Base-by-base conservation (phyloP, 495 filamentous ascomycete genomes). In the Daldinia childiae region DNA sequence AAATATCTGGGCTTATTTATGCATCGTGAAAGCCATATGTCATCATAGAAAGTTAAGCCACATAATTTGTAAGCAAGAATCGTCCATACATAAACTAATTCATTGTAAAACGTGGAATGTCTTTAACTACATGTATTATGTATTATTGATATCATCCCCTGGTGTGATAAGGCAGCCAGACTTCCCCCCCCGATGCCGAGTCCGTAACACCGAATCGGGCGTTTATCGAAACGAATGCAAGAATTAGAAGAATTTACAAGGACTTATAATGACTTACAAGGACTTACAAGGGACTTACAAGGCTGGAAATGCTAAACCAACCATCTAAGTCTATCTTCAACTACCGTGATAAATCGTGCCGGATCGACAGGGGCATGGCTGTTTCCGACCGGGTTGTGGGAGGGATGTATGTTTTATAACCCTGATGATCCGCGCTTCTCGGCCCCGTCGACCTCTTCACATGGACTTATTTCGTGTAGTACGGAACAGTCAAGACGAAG, bases 401-500 rank as follows among this genome's bases (percentile, higher is more conserved):
- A 45, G 60, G 58, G 12, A 57, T 48, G 3, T 48, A 6, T 57
- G 69, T 72, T 72, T 72, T 66, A 72, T 24, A 55, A 61, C 50
- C 69, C 69, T 61, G 43, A 54, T 27, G 54, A 72, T 67, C 59
- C 38, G 54, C 63, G 54, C n/a, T 36, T 19, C 19, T 38, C 21
- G 45, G 54, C 27, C 36, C 41, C 60, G 34, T 32, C 19, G 45
- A 27, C 26, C 24, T n/a, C 56, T 60, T 55, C 38, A 56, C 14
- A 36, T 36, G 12, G 27, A 50, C 41, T 62, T 29, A 19, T 1
- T 14, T 19, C 17, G 3, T 58, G 24, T 34, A 62, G 41, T 51
- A 66, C 62, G 62, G 62, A 62, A 71, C 62, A 66, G 62, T 61
- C 62, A 58, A 71, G 68, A 57, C 50, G 68, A 66, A 66, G 62